Base-by-base conservation (phyloP, 345 rosid species). In the Salix suchowensis region DNA sequence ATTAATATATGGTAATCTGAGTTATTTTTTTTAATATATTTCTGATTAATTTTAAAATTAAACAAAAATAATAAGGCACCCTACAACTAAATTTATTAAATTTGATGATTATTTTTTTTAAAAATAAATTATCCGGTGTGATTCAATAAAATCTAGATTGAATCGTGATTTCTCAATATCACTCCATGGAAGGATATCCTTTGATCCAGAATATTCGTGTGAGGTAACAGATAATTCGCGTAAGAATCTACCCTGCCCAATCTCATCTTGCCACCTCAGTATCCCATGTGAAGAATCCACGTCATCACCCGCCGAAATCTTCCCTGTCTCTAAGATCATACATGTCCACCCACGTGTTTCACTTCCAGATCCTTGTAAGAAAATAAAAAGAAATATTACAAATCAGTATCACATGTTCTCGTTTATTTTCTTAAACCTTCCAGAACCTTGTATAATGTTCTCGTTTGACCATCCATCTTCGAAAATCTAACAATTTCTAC, bases 281-380 rank as follows among this genome's bases (percentile, higher is more conserved):
- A 2, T 6, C 0, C 9, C 77, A 37, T 75, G 55, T 68, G 81
- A 65, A 42, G 14, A 13, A 0, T 28, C 88, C 84, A 84, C 61
- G 84, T 85, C 84, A 75, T 14, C 79, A 71, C 68, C 72, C 58
- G 55, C 80, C 78, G 23, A 40, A 37, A 40, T 26, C 39, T 28
- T 34, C 40, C 40, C 18, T 36, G 32, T 66, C 39, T 46, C 37
- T 26, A 2, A 3, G 21, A 50, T 80, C 88, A 84, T 70, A 89
- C 91, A 83, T 90, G 95, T 77, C 79, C 26, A 19, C 32, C 87
- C 81, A 80, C 84, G 84, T 84, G 93, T 79, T n/a, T 18, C 18
- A 30, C 44, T 75, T 82, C 86, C 81, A 71, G 85, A 86, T 74
- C 79, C 30, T 44, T 78, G 14, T 2, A 71, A 72, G 83, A 73